Evolutionary conservation across 371 early-diverging fungal genomes (phyloP), one percentile per base, ranked within the genome.

Genomic region (Lichtheimia ramosa): DNA sequence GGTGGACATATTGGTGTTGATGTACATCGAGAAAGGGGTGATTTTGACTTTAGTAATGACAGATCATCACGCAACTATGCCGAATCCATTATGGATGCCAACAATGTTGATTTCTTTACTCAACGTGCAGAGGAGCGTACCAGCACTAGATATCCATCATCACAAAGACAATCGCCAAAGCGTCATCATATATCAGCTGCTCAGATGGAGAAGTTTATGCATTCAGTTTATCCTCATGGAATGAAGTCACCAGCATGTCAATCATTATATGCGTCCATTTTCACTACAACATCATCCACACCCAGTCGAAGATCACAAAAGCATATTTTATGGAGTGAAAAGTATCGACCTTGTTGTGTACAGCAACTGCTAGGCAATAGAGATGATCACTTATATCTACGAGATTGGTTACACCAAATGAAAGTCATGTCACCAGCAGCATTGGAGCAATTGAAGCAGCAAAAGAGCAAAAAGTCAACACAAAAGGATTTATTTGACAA

Each of bases 331-430:
- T 78, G 79, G 79, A 62, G 42, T 8, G 79, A 78, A 14, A 68
- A 65, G 24, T 75, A 78, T 54, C 61, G 71, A 46, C 79, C 79
- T 3, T 50, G 43, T 1, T 42, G 54, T 2, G 59, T 71, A 6
- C 43, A 56, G 3, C 63, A 62, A 8, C 43, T 78, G 4, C 18
- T 78, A 6, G 75, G 71, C n/a, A 65, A 71, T 3, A 16, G 50
- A 15, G 46, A 60, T 1, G 62, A 69, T 40, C 54, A 51, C 20
- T 15, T 41, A 0, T 78, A 75, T 55, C 42, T 78, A 15, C 59
- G 66, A 14, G 64, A 73, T 39, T 78, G 79, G 79, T 53, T 78
- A 1, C 64, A 65, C n/a, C 66, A 69, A 57, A 68, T 71, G 66
- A 75, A 73, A 39, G 69, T 78, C 15, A 54, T 64, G 43, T 64